phyloP scores from a whole-genome alignment of 345 rosid genomes.

The Rhodamnia argentea region DNA sequence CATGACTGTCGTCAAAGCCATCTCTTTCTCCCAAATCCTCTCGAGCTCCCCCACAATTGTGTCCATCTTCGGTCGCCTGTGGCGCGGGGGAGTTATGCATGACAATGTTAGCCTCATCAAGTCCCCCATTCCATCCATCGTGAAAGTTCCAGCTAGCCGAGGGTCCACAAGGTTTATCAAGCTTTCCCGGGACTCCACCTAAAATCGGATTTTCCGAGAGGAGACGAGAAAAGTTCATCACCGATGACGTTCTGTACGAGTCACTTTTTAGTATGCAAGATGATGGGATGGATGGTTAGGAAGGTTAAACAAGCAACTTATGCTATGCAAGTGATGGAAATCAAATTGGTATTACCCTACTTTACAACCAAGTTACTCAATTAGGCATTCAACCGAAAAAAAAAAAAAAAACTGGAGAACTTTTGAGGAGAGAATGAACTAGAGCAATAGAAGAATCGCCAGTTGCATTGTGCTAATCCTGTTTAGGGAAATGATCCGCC shows the following conservation, averaged over 20 bases:
- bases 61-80: slow-evolving; percentile 34
- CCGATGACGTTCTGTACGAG: background rate
- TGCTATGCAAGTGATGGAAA: background rate
- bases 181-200: slow-evolving; percentile 30
- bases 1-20: slow-evolving; percentile 41
- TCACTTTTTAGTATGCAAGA: background rate
- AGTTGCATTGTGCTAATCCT: background rate
- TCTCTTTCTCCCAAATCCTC: slow-evolving; percentile 36
- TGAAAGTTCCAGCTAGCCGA: slow-evolving; percentile 39
- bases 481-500: background rate
- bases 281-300: background rate
- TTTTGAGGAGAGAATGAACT: background rate
- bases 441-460: background rate
- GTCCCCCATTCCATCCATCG: slow-evolving; percentile 33
- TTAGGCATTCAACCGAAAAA: background rate
- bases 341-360: background rate
- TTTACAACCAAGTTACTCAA: background rate
- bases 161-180: slow-evolving; percentile 39
- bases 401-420: background rate
- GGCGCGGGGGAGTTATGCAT: slow-evolving; percentile 36
- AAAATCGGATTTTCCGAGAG: background rate
- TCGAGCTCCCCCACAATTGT: slow-evolving; percentile 39
- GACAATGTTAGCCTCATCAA: slow-evolving; percentile 27
- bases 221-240: background rate
- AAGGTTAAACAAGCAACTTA: background rate